Conservation (phyloP, 1,284 basidiomycete species). For the Omphalotus olearius region DNA sequence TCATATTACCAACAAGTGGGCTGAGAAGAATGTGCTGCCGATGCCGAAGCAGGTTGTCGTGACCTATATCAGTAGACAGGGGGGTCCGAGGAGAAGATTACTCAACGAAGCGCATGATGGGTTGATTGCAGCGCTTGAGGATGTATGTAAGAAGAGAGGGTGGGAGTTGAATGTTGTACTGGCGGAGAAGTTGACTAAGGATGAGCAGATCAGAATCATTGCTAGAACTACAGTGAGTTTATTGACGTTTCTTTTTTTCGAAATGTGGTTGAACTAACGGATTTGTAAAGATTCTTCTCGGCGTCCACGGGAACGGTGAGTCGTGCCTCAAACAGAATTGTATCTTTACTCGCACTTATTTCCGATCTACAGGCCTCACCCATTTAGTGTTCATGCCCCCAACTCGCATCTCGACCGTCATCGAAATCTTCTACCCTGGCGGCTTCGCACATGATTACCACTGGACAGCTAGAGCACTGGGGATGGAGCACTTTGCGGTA, state of each 20-base stretch:
- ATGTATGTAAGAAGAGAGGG: conserved; percentile 65
- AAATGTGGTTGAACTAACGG: background rate
- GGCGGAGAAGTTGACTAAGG: conserved; percentile 75
- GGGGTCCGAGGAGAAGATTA: conserved; percentile 71
- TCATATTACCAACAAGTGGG: conserved; percentile 10
- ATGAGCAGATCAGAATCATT: conserved; percentile 75
- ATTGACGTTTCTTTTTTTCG: background rate
- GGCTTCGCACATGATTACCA: conserved; percentile 89
- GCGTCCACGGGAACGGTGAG: conserved; percentile 71
- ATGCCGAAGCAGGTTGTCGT: conserved; percentile 55
- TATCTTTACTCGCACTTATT: no score
- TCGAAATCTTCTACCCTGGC: conserved; percentile 85
- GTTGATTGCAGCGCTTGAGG: conserved; percentile 59
- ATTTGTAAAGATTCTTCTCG: conserved; percentile 69
- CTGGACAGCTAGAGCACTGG: conserved; percentile 73
- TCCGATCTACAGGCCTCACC: conserved; percentile 50
- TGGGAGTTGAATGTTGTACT: conserved; percentile 84
- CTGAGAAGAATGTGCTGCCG: background rate
- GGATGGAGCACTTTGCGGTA: conserved; percentile 83
- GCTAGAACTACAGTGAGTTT: conserved; percentile 75
- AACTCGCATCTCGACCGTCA: conserved; percentile 68
- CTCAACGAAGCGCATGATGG: conserved; percentile 61
- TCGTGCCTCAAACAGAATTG: no score
- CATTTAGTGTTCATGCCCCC: conserved; percentile 85
- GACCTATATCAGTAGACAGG: conserved; percentile 84